Conservation (phyloP, 257 asterid species). For the Datura wrightii region DNA sequence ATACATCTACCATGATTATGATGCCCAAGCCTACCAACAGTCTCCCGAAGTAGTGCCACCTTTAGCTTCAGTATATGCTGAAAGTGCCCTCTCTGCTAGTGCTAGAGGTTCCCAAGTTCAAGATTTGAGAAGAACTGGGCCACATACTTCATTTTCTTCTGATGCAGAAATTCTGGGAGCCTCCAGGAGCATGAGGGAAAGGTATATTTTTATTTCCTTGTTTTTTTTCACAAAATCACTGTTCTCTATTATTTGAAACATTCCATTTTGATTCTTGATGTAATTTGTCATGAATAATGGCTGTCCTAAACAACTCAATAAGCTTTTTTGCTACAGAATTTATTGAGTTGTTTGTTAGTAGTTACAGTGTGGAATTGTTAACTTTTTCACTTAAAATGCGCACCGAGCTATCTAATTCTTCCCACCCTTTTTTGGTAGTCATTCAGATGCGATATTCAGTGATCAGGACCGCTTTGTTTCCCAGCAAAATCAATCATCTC, state of each 20-base stretch:
- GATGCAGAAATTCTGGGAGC: slow-evolving; percentile 44
- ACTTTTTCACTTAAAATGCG: slow-evolving; percentile 12
- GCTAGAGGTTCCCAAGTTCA: slow-evolving; percentile 43
- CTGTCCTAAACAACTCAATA: neutral
- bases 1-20: slow-evolving; percentile 41
- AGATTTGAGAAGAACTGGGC: slow-evolving; percentile 43
- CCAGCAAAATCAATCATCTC: slow-evolving; percentile 49
- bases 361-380: neutral
- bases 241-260: slow-evolving; percentile 16
- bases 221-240: neutral
- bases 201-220: slow-evolving; percentile 40
- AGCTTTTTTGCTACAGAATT: neutral
- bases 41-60: slow-evolving; percentile 47
- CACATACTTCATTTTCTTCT: slow-evolving; percentile 48
- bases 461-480: slow-evolving; percentile 45
- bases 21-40: slow-evolving; percentile 49
- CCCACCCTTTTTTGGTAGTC: slow-evolving; percentile 43
- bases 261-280: slow-evolving; percentile 24
- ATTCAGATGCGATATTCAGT: slow-evolving; percentile 44
- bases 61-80: slow-evolving; percentile 39
- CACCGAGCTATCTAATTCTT: slow-evolving; percentile 29
- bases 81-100: slow-evolving; percentile 38
- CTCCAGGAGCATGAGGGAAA: slow-evolving; percentile 46
- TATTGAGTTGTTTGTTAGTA: neutral
- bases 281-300: neutral